phyloP scores from a whole-genome alignment of 768 basidiomycete genomes.

The Boletus fagicola region DNA sequence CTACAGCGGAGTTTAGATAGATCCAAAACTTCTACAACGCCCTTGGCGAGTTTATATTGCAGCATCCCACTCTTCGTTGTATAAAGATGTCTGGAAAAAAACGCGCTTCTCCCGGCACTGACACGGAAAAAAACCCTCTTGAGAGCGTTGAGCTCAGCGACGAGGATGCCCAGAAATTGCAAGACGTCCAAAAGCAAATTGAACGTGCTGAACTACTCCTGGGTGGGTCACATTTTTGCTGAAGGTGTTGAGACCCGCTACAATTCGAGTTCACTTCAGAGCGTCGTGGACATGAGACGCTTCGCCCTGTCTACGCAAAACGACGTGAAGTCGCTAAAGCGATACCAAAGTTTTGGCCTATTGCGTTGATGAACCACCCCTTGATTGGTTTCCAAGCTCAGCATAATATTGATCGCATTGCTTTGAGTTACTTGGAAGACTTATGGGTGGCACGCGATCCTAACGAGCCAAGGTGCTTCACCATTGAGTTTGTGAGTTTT shows the following conservation, averaged over 20 bases:
- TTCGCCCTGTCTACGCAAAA: constrained; percentile 64
- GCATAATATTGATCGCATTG: constrained; percentile 75
- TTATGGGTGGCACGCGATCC: constrained; percentile 77
- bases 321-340: constrained; percentile 63
- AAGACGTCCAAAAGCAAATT: constrained; percentile 63
- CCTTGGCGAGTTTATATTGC: constrained; percentile 2
- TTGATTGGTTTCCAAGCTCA: constrained; percentile 63
- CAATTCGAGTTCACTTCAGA: constrained; percentile 42
- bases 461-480: constrained; percentile 76
- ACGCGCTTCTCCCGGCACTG: constrained; percentile 78
- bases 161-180: constrained; percentile 69
- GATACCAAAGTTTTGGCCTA: constrained; percentile 83
- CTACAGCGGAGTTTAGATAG: constrained; percentile 33
- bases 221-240: constrained; percentile 46
- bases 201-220: constrained; percentile 69
- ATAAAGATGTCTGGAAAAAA: constrained; percentile 50
- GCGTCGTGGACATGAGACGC: constrained; percentile 55
- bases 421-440: constrained; percentile 81
- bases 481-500: constrained; percentile 80
- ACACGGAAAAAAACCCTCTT: constrained; percentile 69
- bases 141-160: constrained; percentile 66
- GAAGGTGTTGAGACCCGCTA: background rate
- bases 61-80: constrained; percentile 4
- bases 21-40: constrained; percentile 20
- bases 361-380: constrained; percentile 73